These are phyloP conservation scores for Dovyalis caffra DNA, from an alignment of 345 rosid genomes.

Conservation along the genomic window DNA sequence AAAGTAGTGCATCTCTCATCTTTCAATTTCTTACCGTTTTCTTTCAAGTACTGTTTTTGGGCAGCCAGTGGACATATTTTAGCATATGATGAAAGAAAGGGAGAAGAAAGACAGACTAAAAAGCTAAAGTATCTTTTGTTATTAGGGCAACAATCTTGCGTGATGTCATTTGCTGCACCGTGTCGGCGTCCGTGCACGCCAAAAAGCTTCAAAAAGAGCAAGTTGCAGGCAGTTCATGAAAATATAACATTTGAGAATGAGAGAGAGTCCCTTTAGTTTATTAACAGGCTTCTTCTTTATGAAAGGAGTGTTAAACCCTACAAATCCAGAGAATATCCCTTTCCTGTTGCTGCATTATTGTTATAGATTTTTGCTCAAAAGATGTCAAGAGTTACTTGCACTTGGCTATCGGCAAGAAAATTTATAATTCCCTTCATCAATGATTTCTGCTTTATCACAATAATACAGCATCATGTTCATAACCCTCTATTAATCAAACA, in stretches of 20 bases:
- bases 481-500: too few species aligned
- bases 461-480: too few species aligned
- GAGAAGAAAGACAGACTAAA: background rate
- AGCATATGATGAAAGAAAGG: background rate
- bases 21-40: background rate
- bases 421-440: too few species aligned
- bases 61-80: background rate
- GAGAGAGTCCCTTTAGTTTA: background rate
- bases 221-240: background rate
- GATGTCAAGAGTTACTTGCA: too few species aligned
- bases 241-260: background rate
- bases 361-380: too few species aligned
- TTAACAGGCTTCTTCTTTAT: too few species aligned
- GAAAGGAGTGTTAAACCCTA: too few species aligned
- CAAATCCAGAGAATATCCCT: too few species aligned
- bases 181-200: too few species aligned
- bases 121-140: background rate
- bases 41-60: background rate
- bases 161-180: background rate
- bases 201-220: background rate
- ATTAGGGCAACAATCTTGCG: background rate
- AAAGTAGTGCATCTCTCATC: conserved; percentile 12
- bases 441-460: too few species aligned
- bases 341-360: too few species aligned
- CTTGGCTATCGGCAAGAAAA: too few species aligned